Evolutionary conservation across 1,284 basidiomycete genomes (phyloP).

Genomic region (Microbotryum silenes-acaulis): DNA sequence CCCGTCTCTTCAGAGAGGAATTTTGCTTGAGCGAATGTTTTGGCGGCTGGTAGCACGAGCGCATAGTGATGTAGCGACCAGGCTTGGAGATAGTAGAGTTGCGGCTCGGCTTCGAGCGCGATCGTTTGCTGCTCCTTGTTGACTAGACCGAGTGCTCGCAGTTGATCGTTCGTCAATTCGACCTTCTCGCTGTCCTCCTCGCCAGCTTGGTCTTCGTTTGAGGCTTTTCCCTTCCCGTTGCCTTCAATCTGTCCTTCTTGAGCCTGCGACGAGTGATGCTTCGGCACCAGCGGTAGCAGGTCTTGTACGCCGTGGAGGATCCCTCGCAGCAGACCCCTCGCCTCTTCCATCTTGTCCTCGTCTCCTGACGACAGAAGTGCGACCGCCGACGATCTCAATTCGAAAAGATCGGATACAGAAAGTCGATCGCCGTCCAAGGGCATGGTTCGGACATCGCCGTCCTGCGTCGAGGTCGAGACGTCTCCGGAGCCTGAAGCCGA

Average conservation of each 20-base stretch:
- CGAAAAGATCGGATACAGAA: constrained; percentile 27
- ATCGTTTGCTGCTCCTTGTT: background rate
- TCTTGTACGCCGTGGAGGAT: constrained; percentile 30
- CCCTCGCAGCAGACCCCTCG: constrained; percentile 17
- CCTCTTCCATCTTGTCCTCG: constrained; percentile 16
- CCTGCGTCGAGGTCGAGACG: background rate
- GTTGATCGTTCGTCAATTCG: background rate
- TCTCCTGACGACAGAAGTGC: constrained; percentile 12
- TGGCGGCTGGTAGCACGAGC: constrained; percentile 10
- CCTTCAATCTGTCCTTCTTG: too few species aligned
- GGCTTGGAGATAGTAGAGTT: constrained; percentile 16
- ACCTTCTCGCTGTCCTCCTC: constrained; percentile 9
- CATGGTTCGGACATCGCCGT: constrained; percentile 16
- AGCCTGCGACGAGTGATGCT: too few species aligned
- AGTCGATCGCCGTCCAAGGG: constrained; percentile 29
- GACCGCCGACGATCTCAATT: constrained; percentile 16
- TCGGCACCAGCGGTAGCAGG: constrained; percentile 10
- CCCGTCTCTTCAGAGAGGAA: background rate
- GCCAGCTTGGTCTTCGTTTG: constrained; percentile 1
- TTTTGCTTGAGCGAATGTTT: background rate
- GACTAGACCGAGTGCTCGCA: constrained; percentile 17
- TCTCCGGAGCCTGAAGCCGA: too few species aligned
- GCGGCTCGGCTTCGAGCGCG: background rate
- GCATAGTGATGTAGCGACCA: constrained; percentile 20
- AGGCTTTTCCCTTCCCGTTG: too few species aligned